Conservation (phyloP, 2,329 filamentous ascomycete species). For the Hypomyces perniciosus region DNA sequence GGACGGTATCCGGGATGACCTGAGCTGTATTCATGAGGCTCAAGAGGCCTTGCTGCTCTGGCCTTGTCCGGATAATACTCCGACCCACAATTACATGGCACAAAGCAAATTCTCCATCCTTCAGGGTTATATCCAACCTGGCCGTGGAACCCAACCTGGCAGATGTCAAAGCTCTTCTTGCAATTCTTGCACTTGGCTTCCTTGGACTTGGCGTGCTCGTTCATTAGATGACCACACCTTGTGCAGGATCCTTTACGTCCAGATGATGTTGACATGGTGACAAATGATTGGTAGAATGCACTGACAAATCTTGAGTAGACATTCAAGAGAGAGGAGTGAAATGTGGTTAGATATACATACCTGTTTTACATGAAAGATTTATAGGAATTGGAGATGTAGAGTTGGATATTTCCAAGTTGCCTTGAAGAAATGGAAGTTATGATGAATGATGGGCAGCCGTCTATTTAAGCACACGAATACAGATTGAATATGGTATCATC, state of each 20-base stretch:
- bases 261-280: neutral
- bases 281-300: neutral
- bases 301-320: too few relatives aligned
- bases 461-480: too few relatives aligned
- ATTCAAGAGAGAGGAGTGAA: too few relatives aligned
- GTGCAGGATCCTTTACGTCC: neutral
- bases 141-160: neutral
- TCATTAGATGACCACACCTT: neutral
- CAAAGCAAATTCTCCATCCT: neutral
- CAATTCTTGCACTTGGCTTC: neutral
- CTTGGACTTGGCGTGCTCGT: neutral
- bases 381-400: too few relatives aligned
- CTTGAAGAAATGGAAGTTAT: too few relatives aligned
- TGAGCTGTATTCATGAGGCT: neutral
- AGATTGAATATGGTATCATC: too few relatives aligned
- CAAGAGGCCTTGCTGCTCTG: neutral
- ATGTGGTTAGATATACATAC: too few relatives aligned
- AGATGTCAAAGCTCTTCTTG: neutral
- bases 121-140: neutral
- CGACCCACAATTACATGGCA: neutral
- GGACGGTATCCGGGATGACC: neutral
- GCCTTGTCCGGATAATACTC: neutral
- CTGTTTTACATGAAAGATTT: too few relatives aligned
- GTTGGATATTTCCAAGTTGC: too few relatives aligned
- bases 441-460: too few relatives aligned